Base-by-base conservation (phyloP, 345 rosid species). In the Nasturtium officinale region DNA sequence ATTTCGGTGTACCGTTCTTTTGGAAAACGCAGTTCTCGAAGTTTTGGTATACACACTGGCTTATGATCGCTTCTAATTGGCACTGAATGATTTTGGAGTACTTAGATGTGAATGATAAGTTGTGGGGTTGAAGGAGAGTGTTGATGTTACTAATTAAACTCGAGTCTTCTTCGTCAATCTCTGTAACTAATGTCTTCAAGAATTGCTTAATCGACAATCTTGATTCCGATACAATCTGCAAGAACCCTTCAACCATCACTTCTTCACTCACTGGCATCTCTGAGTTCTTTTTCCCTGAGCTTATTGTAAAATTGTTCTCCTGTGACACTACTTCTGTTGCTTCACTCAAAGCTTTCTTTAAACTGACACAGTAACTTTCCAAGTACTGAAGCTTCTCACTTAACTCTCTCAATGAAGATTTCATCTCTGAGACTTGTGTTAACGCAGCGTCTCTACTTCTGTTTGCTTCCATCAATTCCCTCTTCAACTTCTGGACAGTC, bases 151-250 rank as follows among this genome's bases (percentile, higher is more conserved):
- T 83, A 72, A 81, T 78, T 16, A 85, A 77, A 48, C 84, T 77
- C 0, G 58, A 66, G 53, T 91, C 97, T 12, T 86, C 75, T 72
- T 89, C 97, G 2, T 89, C 92, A 1, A 94, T 85, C 73, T 94
- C 96, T 11, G 79, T 69, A 9, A 87, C 71, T 21, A 95, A 82
- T 28, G 87, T 84, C 76, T 90, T 91, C 84, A 93, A 89, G 82
- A 95, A 91, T n/a, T 91, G 97, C 37, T 90, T 95, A 65, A 95
- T 85, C 1, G 99, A 95, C 55, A 90, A 78, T 83, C 96, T 88
- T 60, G 99, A 86, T 83, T 95, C 99, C 0, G 97, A 88, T 64
- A 89, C 99, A 23, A 91, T 82, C 84, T 95, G 97, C 75, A 95
- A 79, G 83, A 95, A 95, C 3, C 92, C 93, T 73, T 91, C 99